Evolutionary conservation across 2,329 filamentous ascomycete genomes (phyloP), one percentile per base, ranked within the genome.

Genomic region (Pseudocercospora musae): DNA sequence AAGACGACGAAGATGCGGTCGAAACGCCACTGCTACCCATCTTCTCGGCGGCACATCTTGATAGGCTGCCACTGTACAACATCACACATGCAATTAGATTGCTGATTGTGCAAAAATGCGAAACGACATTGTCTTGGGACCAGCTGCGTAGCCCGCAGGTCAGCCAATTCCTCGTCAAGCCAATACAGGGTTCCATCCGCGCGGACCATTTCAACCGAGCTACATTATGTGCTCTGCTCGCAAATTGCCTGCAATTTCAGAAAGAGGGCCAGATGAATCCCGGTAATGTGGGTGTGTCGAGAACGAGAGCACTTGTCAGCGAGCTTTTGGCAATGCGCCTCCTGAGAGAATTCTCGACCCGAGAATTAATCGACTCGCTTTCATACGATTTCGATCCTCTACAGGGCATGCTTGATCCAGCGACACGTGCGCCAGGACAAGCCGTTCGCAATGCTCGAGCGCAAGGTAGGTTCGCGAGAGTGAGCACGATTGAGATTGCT

Each of bases 381-480:
- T 96, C 92, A 25, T 97, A 97, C 77, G 94, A 97, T 75, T 97
- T 96, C 75, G 91, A 95, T 74, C 94, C 94, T 0, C 82, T 97
- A 0, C 92, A 96, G 75, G 94, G 93, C 8, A 82, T 95, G 42
- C 81, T 86, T 2, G 82, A 81, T 71, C 72, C 80, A 55, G 60
- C 77, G 71, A 58, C 76, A 66, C 69, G 72, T n/a, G 69, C 77
- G 5, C 27, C 62, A 23, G 46, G 62, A 57, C 46, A 55, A 25
- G 33, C 59, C 40, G 55, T 62, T 18, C 33, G 58, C 27, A 21
- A 54, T 20, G 57, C 63, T 5, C 84, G 80, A 66, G 75, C 80
- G 13, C 79, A 81, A 59, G 78, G 83, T 49, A 84, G 84, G 50
- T 86, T 87, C 48, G 89, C 90, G 27, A 86, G 94, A 62, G 93